A percentile compares a stretch with the other conserved stretches of the same genome.
Evolutionary conservation across 805 yeast species (phyloP).

Genomic region (Zygotorulaspora danielsina): DNA sequence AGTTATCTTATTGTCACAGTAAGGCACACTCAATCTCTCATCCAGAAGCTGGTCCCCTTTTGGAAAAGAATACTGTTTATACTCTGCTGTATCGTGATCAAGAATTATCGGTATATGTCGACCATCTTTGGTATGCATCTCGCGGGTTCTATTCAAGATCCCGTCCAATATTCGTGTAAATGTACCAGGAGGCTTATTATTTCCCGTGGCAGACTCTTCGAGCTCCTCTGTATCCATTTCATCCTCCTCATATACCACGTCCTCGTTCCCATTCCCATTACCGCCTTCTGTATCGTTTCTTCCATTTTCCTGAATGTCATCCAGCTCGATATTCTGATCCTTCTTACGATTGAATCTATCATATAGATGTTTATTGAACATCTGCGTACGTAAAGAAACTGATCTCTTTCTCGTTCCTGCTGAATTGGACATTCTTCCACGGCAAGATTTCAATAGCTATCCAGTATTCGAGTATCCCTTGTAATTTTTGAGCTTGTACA

Average conservation of each 20-base stretch:
- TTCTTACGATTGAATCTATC: conserved; percentile 22
- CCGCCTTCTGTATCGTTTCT: conserved; percentile 7
- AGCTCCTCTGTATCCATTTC: conserved; percentile 12
- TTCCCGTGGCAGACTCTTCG: conserved; percentile 4
- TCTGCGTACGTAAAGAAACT: conserved; percentile 33
- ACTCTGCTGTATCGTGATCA: conserved; percentile 34
- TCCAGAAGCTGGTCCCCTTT: conserved; percentile 47
- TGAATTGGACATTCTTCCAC: conserved; percentile 8
- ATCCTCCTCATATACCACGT: conserved; percentile 6
- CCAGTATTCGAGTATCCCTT: not conserved
- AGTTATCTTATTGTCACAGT: conserved; percentile 64
- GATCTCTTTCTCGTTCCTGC: conserved; percentile 28
- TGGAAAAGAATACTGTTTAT: conserved; percentile 17
- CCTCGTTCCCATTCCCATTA: conserved; percentile 3
- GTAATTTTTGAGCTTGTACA: not conserved
- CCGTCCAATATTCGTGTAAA: conserved; percentile 19
- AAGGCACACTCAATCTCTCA: conserved; percentile 58
- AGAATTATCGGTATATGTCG: conserved; percentile 67
- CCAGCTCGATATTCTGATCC: conserved; percentile 18
- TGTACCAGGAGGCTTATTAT: conserved; percentile 4
- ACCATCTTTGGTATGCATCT: conserved; percentile 61
- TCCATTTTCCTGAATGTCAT: conserved; percentile 11
- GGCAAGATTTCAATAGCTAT: not conserved
- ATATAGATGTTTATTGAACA: conserved; percentile 34
- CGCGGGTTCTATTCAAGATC: conserved; percentile 44